phyloP scores from a whole-genome alignment of 2,329 filamentous ascomycete genomes.

The Lojkania enalia region DNA sequence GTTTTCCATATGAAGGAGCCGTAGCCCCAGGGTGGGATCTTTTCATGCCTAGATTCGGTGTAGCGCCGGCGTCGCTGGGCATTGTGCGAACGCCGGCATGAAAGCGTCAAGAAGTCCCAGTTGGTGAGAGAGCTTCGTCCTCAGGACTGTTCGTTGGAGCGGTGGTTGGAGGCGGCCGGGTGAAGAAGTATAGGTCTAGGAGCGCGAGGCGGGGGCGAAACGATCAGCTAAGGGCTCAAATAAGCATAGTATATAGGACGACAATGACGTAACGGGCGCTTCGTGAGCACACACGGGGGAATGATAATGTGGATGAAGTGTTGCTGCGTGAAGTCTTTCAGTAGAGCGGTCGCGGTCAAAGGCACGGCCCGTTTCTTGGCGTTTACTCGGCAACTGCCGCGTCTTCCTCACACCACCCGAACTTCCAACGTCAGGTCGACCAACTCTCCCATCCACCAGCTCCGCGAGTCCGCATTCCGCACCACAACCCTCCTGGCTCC shows the following conservation, averaged over 20 bases:
- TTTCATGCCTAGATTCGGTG: slow-evolving; percentile 41
- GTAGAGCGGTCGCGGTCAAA: slow-evolving; percentile 13
- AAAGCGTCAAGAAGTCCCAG: not conserved
- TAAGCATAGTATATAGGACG: not conserved
- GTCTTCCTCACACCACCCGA: slow-evolving; percentile 32
- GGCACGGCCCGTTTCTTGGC: not conserved
- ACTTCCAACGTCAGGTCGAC: slow-evolving; percentile 25
- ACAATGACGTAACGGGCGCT: not conserved
- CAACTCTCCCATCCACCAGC: slow-evolving; percentile 27
- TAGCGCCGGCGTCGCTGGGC: slow-evolving; percentile 28
- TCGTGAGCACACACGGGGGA: not conserved
- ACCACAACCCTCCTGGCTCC: slow-evolving; percentile 34
- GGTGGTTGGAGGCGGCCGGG: not conserved
- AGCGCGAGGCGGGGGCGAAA: not conserved
- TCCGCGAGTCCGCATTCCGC: slow-evolving; percentile 30
- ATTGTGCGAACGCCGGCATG: slow-evolving; percentile 3
- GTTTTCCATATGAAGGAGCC: slow-evolving; percentile 24
- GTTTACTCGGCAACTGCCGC: slow-evolving; percentile 5
- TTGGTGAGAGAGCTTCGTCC: not conserved
- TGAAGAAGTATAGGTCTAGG: not conserved
- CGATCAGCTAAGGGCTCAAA: not conserved
- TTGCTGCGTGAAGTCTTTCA: slow-evolving; percentile 1
- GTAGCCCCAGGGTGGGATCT: slow-evolving; percentile 29
- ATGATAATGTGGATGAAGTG: not conserved
- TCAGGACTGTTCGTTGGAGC: too few species aligned